phyloP scores from a whole-genome alignment of 1,284 basidiomycete species.

The Coriolopsis trogii region DNA sequence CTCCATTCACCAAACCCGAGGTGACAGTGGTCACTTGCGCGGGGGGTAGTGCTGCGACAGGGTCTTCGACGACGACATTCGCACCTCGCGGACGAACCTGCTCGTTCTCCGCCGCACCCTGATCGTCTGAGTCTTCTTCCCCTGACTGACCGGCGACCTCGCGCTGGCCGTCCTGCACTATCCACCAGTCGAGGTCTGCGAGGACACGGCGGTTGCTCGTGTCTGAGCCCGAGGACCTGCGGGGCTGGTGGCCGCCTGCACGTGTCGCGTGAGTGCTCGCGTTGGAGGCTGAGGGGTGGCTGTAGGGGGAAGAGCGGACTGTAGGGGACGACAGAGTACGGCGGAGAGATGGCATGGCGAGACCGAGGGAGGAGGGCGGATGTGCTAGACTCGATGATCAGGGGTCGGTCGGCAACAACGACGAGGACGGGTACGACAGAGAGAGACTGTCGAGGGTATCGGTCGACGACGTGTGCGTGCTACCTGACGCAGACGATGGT shows the following conservation, averaged over 20 bases:
- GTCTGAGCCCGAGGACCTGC: constrained; percentile 69
- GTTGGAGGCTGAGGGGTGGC: constrained; percentile 40
- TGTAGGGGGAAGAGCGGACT: constrained; percentile 65
- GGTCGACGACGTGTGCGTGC: constrained; percentile 29
- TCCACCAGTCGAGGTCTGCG: constrained; percentile 86
- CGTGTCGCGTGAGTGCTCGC: constrained; percentile 34
- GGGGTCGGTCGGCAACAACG: constrained; percentile 46
- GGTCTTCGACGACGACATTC: constrained; percentile 15
- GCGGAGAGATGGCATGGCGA: constrained; percentile 74
- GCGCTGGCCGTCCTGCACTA: constrained; percentile 69
- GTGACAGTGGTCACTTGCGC: constrained; percentile 11
- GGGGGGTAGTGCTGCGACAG: constrained; percentile 15
- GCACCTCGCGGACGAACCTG: constrained; percentile 13
- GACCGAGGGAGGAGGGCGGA: constrained; percentile 3
- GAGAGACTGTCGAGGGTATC: constrained; percentile 24
- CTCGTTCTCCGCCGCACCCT: constrained; percentile 26
- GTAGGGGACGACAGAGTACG: constrained; percentile 67
- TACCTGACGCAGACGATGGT: constrained; percentile 24
- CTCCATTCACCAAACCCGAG: constrained; percentile 9
- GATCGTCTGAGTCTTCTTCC: constrained; percentile 18
- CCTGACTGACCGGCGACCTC: constrained; percentile 38
- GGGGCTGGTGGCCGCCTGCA: constrained; percentile 45
- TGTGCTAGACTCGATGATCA: constrained; percentile 61
- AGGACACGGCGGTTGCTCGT: constrained; percentile 66
- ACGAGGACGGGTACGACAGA: constrained; percentile 16